These are phyloP conservation scores for Chaetomium sp. DNA, from an alignment of 2,329 filamentous ascomycete species.

Conservation along the genomic window DNA sequence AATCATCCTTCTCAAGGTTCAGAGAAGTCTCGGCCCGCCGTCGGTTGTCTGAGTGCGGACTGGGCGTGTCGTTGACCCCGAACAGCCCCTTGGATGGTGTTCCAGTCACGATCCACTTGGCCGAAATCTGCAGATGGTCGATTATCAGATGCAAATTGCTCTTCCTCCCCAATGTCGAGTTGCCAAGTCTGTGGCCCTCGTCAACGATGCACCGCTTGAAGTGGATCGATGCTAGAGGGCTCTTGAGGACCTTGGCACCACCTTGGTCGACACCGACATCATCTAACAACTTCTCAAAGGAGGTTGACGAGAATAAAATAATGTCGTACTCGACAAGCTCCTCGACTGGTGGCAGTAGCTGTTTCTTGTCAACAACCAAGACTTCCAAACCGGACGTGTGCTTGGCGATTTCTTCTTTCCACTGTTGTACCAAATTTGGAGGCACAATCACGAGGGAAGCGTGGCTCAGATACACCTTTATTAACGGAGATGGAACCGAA, in stretches of 20 bases:
- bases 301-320: slow-evolving; percentile 72
- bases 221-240: slow-evolving; percentile 69
- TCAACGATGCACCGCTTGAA: slow-evolving; percentile 91
- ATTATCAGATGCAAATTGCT: slow-evolving; percentile 58
- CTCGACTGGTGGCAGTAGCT: slow-evolving; percentile 57
- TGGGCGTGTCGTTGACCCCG: slow-evolving; percentile 58
- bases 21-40: slow-evolving; percentile 43
- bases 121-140: slow-evolving; percentile 62
- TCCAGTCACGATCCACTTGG: slow-evolving; percentile 87
- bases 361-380: slow-evolving; percentile 60
- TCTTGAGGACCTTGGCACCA: slow-evolving; percentile 45
- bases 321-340: slow-evolving; percentile 71
- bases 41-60: slow-evolving; percentile 16
- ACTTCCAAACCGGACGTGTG: slow-evolving; percentile 70
- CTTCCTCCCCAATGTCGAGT: slow-evolving; percentile 56
- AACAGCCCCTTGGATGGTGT: slow-evolving; percentile 85
- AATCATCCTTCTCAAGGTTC: slow-evolving; percentile 61
- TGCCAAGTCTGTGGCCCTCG: slow-evolving; percentile 84
- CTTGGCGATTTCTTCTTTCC: slow-evolving; percentile 77
- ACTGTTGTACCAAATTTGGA: slow-evolving; percentile 80
- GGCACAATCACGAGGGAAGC: slow-evolving; percentile 80
- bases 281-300: slow-evolving; percentile 67
- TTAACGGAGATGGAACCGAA: slow-evolving; percentile 39
- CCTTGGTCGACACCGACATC: slow-evolving; percentile 41
- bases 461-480: slow-evolving; percentile 63